Evolutionary conservation across 2,329 filamentous ascomycete species (phyloP), one percentile per base, ranked within the genome.

Genomic region (Penicillium digitatum): DNA sequence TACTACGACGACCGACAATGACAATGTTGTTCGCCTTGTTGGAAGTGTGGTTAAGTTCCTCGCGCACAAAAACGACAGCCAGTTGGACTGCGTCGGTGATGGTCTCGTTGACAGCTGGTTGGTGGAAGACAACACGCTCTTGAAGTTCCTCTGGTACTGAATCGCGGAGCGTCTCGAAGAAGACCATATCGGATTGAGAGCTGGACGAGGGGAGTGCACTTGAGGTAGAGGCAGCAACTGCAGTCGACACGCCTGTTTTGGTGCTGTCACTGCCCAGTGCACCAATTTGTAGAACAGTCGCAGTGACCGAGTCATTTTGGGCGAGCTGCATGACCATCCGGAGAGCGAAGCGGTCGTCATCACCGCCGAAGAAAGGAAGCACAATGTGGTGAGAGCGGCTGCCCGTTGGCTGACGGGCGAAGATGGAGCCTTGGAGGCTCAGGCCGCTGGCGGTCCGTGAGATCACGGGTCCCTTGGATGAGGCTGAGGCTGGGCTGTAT

Each of bases 311-410:
- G 4, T 84, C 81, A 65, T 91, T 94, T 69, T 87, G 85, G 0
- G 87, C 89, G 0, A 99, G 81, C 67, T 96, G 93, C 3, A 97
- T 79, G 3, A 93, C 87, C 24, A 97, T 83, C 1, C 86, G 81
- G 0, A 97, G 79, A 0, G 91, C 92, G 5, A 87, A 83, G 8
- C 85, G 82, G 66, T 96, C 93, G 67, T 99, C 94, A 1, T 79
- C 76, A 9, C 89, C 89, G 18, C 93, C 92, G 56, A 96, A 86
- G 74, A 90, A 97, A 0, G 92, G 88, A 51, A 95, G 79, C 69
- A 95, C 92, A 61, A 97, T 81, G 69, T 93, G 90, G 68, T 95
- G 90, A 34, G 84, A 85, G 57, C 85, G 86, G 65, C 79, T 77
- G 5, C 86, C 79, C 0, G 87, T 84, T 0, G 81, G 76, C 20